Conservation (phyloP, 2,329 filamentous ascomycete genomes). For the Calcarisporium arbuscula region DNA sequence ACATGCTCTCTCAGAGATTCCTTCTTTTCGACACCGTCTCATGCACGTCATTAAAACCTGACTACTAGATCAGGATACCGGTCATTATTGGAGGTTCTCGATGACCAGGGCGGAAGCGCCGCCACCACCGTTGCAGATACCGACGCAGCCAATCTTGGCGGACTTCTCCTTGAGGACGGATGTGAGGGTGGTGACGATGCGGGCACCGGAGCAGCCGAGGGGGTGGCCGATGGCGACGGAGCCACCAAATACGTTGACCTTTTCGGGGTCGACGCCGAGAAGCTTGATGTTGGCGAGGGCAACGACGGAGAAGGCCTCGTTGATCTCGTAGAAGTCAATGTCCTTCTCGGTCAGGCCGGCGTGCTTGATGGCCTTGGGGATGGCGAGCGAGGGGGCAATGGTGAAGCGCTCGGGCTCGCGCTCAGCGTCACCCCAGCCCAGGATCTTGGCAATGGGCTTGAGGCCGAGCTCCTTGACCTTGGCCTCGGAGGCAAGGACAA, state of each 20-base stretch:
- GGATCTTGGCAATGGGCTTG: conserved; percentile 91
- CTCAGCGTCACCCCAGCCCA: conserved; percentile 93
- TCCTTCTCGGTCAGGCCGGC: conserved; percentile 71
- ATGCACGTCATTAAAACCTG: conserved; percentile 9
- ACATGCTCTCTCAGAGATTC: no score
- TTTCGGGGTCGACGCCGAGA: conserved; percentile 69
- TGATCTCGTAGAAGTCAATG: conserved; percentile 96
- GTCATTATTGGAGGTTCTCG: conserved; percentile 58
- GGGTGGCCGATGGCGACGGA: conserved; percentile 95
- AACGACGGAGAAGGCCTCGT: conserved; percentile 97
- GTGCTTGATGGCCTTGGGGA: conserved; percentile 96
- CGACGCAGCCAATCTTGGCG: conserved; percentile 87
- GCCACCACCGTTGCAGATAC: conserved; percentile 97
- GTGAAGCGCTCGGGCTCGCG: conserved; percentile 93
- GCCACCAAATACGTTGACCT: conserved; percentile 93
- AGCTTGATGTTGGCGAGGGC: conserved; percentile 95
- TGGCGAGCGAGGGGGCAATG: conserved; percentile 83
- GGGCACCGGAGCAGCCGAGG: conserved; percentile 85
- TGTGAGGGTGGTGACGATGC: conserved; percentile 85
- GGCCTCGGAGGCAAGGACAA: conserved; percentile 89
- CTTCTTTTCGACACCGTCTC: neutral
- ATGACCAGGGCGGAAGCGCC: conserved; percentile 91
- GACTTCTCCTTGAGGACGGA: conserved; percentile 86
- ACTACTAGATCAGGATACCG: conserved; percentile 1
- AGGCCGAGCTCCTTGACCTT: conserved; percentile 88